phyloP scores from a whole-genome alignment of 805 yeast genomes.

The Saccharomycopsis olivae region DNA sequence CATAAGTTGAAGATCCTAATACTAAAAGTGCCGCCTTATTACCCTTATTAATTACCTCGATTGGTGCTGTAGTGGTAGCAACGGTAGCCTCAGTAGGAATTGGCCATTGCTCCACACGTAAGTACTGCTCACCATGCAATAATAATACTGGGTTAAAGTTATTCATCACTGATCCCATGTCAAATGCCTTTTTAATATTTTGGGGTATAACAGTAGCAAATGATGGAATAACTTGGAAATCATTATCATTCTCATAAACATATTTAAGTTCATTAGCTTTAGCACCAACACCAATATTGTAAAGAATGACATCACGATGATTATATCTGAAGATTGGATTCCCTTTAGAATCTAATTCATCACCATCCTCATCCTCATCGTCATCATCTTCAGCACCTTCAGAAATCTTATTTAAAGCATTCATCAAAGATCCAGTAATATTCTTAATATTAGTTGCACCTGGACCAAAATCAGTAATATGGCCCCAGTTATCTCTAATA shows the following conservation, averaged over 20 bases:
- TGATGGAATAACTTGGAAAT: constrained; percentile 81
- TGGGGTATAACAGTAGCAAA: constrained; percentile 72
- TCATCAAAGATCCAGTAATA: constrained; percentile 71
- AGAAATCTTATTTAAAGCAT: constrained; percentile 54
- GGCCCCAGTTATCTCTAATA: constrained; percentile 55
- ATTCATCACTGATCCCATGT: constrained; percentile 38
- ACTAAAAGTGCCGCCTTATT: constrained; percentile 70
- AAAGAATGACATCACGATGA: constrained; percentile 65
- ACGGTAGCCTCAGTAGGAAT: constrained; percentile 63
- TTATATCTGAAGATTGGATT: constrained; percentile 43
- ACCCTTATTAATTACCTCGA: constrained; percentile 75
- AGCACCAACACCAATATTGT: constrained; percentile 88
- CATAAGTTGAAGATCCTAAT: constrained; percentile 62
- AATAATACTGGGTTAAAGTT: constrained; percentile 84
- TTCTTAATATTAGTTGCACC: constrained; percentile 32
- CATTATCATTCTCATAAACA: constrained; percentile 62
- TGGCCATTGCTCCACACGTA: constrained; percentile 66
- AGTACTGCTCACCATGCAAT: constrained; percentile 91
- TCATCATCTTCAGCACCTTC: constrained; percentile 35
- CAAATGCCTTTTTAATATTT: constrained; percentile 6
- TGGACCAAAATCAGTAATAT: constrained; percentile 47
- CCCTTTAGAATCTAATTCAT: constrained; percentile 30
- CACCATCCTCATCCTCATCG: constrained; percentile 37
- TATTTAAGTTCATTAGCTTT: constrained; percentile 65
- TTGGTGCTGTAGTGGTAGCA: constrained; percentile 51